phyloP scores from a whole-genome alignment of 805 yeast species.

The Sugiyamaella americana region DNA sequence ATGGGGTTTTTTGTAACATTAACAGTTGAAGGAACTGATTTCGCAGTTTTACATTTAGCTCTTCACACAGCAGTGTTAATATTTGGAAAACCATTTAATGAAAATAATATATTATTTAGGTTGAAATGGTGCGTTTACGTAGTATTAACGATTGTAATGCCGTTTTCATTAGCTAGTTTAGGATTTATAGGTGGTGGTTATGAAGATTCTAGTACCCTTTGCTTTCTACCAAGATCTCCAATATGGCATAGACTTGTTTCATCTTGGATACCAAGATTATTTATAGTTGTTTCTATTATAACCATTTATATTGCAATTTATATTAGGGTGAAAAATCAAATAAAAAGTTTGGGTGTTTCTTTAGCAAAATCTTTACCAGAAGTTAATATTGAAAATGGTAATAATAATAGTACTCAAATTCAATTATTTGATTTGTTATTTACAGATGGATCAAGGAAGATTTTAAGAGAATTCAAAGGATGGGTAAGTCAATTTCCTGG shows the following conservation, averaged over 20 bases:
- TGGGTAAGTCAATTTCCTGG: constrained; percentile 4
- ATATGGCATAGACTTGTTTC: constrained; percentile 65
- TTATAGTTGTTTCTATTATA: constrained; percentile 54
- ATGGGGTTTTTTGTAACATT: constrained; percentile 77
- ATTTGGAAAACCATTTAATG: constrained; percentile 31
- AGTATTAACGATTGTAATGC: constrained; percentile 48
- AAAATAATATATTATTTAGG: neutral
- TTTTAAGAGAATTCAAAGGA: constrained; percentile 1
- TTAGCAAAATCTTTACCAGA: no score
- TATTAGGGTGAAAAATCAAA: constrained; percentile 46
- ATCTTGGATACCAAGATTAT: constrained; percentile 76
- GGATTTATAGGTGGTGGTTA: constrained; percentile 50
- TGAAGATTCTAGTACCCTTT: constrained; percentile 44
- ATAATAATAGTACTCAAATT: neutral
- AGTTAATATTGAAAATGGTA: neutral
- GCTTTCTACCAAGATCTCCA: constrained; percentile 66
- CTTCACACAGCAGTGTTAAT: constrained; percentile 70
- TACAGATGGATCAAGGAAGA: neutral
- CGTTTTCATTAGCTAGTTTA: constrained; percentile 54
- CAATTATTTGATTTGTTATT: neutral
- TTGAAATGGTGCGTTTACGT: constrained; percentile 38
- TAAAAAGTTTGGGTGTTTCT: constrained; percentile 14
- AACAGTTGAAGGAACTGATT: constrained; percentile 76
- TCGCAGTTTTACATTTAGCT: constrained; percentile 75
- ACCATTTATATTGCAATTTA: constrained; percentile 64